Evolutionary conservation across 116 monocot species (phyloP), one percentile per base, ranked within the genome.

Genomic region (Posidonia oceanica): DNA sequence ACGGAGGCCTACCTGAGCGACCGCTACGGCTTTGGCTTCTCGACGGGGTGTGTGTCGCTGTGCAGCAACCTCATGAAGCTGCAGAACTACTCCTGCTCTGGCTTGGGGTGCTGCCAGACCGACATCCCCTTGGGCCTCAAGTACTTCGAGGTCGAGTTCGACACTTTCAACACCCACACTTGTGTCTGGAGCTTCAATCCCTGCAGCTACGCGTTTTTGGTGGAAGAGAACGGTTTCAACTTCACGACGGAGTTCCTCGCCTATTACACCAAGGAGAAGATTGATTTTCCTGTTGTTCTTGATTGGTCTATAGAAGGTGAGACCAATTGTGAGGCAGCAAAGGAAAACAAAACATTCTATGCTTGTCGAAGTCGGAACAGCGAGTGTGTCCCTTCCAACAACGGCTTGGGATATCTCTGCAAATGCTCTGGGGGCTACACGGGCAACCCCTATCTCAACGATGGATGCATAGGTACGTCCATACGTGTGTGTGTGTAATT

Each of bases 391-490:
- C 29, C 29, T 29, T 29, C 29, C 29, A 29, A 29, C 29, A 29
- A 29, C 29, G 29, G 29, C 29, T 1, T 29, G 29, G 29, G 29
- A 29, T 29, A 29, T 29, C 29, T 29, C 29, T 29, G 29, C 29
- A 29, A 29, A 0, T 29, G 29, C 29, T 29, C 29, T 29, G 29
- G 1, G 29, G 29, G 29, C 29, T 29, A 29, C 29, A 29, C 29
- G 29, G 29, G 29, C 29, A 29, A 29, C 29, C 29, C 29, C 29
- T 29, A 29, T 29, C 78, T 88, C 21, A 2, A n/a, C 5, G 3
- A 73, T 61, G 88, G 84, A 10, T 88, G 88, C 70, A 70, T 80
- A 78, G 88, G 88, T 74, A 68, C 8, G n/a, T 15, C 29, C 29
- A 29, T 29, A n/a, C n/a, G n/a, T 29, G 29, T 1, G 0, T 29